Base-by-base conservation (phyloP, 2,329 filamentous ascomycete genomes). In the Tolypocladium paradoxum region DNA sequence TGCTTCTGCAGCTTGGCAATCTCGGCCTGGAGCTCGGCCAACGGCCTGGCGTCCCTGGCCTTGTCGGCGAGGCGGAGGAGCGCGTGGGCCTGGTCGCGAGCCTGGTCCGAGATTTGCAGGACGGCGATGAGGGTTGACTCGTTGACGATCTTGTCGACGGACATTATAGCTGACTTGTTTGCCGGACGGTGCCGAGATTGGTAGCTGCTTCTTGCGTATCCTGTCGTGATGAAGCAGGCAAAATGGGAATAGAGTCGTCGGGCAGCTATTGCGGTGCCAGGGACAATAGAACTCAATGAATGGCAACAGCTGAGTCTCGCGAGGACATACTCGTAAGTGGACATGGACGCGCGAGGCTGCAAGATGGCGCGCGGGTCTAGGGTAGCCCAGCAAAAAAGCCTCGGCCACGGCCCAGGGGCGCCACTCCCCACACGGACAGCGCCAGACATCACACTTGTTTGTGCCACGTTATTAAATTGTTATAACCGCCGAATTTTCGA, bases 1-100 rank as follows among this genome's bases (percentile, higher is more conserved):
- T 83, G 75, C 65, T 93, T 95, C 67, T 95, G 89, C 64, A 88
- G 83, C 64, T 83, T 86, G 8, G 85, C 84, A 33, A 88, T 76
- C 54, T 82, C 79, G 31, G 80, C 70, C 59, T 79, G 76, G 43
- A 74, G 73, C 35, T 79, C 73, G 24, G 73, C 66, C 8, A 74
- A 69, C 24, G 72, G 63, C 36, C 74, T 68, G 48, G 68, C 64
- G 47, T 75, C 68, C 48, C 72, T 62, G 36, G 75, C 69, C 46
- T 76, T 73, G 45, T 74, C 68, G 55, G 79, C 68, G 52, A 77
- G 70, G 58, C 78, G 76, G 56, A 89, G 75, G 53, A 90, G 77
- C 29, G 74, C 73, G 58, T 87, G 76, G 53, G 87, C 88, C 69
- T 91, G 86, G 49, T 83, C 73, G 60, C 87, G 84, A 18, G 88